Percentiles rank a stretch among this genome's conserved stretches.
Conservation (phyloP, 306 rosid species). For the Trifolium pratense region DNA sequence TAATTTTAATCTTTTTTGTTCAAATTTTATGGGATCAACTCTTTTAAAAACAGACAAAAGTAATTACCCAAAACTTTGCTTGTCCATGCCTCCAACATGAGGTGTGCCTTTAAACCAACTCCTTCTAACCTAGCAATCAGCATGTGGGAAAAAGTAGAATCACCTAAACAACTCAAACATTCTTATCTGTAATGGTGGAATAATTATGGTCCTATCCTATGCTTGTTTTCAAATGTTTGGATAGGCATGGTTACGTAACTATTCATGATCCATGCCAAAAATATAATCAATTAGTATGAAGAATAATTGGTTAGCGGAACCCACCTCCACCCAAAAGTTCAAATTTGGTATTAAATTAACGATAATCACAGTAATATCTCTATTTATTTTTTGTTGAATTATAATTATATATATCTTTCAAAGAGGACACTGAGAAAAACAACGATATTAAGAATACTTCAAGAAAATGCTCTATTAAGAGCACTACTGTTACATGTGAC, state of each 20-base stretch:
- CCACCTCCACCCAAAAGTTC: constrained; percentile 31
- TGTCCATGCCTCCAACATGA: constrained; percentile 36
- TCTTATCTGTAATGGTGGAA: constrained; percentile 35
- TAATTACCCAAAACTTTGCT: constrained; percentile 37
- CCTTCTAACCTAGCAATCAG: constrained; percentile 37
- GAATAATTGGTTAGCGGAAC: constrained; percentile 39
- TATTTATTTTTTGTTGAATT: too few species aligned
- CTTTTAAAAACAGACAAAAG: constrained; percentile 43
- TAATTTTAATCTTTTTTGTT: background rate
- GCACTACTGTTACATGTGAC: too few species aligned
- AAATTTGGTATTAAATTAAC: background rate
- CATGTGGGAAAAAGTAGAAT: constrained; percentile 51
- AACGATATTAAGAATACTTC: too few species aligned
- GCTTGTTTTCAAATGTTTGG: constrained; percentile 39
- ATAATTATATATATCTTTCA: too few species aligned
- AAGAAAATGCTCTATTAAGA: too few species aligned
- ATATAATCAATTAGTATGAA: constrained; percentile 6
- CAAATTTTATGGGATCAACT: constrained; percentile 13
- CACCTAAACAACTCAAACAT: constrained; percentile 36
- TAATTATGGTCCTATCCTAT: constrained; percentile 34
- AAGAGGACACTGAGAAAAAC: too few species aligned
- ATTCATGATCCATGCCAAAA: constrained; percentile 18
- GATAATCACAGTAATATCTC: background rate
- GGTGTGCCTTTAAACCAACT: constrained; percentile 45
- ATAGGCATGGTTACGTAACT: constrained; percentile 25